phyloP scores from a whole-genome alignment of 2,329 filamentous ascomycete genomes.

The Pleomassaria siparia region DNA sequence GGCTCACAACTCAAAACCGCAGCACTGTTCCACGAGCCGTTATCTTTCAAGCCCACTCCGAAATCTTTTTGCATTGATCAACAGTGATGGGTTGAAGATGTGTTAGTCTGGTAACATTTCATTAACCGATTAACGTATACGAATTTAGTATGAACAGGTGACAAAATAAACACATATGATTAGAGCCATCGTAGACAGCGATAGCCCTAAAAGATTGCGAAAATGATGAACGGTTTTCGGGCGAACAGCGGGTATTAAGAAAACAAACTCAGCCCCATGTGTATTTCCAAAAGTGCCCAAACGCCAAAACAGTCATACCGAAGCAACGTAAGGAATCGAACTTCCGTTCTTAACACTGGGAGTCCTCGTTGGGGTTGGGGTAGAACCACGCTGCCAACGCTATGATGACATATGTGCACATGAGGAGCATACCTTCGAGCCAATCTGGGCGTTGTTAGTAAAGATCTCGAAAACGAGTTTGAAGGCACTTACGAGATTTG shows the following conservation, averaged over 20 bases:
- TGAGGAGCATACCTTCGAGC: conserved; percentile 63
- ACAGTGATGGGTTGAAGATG: too few species aligned
- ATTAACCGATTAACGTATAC: neutral
- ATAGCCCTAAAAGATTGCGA: too few species aligned
- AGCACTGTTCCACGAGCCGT: too few species aligned
- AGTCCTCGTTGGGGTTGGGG: conserved; percentile 27
- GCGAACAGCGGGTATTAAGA: conserved; percentile 6
- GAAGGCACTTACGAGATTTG: conserved; percentile 48
- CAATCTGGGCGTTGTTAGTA: conserved; percentile 45
- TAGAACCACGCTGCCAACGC: conserved; percentile 60
- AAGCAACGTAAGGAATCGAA: neutral
- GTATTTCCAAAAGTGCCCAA: neutral
- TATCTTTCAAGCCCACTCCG: too few species aligned
- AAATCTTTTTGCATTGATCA: too few species aligned
- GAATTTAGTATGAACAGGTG: neutral
- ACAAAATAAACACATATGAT: neutral
- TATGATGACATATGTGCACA: conserved; percentile 64
- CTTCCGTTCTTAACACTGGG: neutral
- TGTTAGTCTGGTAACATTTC: too few species aligned
- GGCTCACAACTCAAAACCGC: too few species aligned
- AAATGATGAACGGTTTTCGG: too few species aligned
- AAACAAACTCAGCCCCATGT: neutral
- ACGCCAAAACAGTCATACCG: neutral
- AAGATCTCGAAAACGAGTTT: neutral
- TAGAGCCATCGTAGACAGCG: neutral